Conservation (phyloP, 192 early-diverging fungal genomes). For the Dissophora globulifera region DNA sequence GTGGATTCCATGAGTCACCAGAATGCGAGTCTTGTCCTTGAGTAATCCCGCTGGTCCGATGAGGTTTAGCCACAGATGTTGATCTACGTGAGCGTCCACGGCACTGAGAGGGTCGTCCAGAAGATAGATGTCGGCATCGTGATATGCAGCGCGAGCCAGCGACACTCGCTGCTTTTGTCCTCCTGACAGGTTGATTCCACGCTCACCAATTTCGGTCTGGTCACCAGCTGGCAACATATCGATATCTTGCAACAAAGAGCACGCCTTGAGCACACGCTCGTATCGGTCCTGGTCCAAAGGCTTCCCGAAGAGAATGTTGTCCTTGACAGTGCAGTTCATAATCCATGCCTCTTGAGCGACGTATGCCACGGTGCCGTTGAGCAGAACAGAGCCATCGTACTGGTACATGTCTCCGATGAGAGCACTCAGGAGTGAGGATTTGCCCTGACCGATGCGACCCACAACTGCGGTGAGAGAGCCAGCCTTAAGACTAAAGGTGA, state of each 20-base stretch:
- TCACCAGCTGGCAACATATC: constrained; percentile 87
- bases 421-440: constrained; percentile 58
- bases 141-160: constrained; percentile 83
- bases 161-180: constrained; percentile 87
- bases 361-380: constrained; percentile 78
- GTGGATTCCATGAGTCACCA: constrained; percentile 85
- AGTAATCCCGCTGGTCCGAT: constrained; percentile 87
- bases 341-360: constrained; percentile 84
- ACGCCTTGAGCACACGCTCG: constrained; percentile 76
- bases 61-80: constrained; percentile 88
- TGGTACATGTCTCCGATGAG: constrained; percentile 92
- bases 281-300: constrained; percentile 78
- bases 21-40: constrained; percentile 78
- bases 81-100: constrained; percentile 73
- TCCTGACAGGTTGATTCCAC: constrained; percentile 91
- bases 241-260: constrained; percentile 85
- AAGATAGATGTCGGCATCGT: constrained; percentile 73
- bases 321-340: constrained; percentile 89
- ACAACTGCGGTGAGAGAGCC: constrained; percentile 41
- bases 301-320: constrained; percentile 93
- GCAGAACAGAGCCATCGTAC: constrained; percentile 63
- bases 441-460: constrained; percentile 57
- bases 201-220: constrained; percentile 90
- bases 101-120: constrained; percentile 69
- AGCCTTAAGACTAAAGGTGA: constrained; percentile 28